These are phyloP conservation scores for Cupressus sempervirens DNA, from an alignment of 75 land plant genomes.

Conservation along the genomic window DNA sequence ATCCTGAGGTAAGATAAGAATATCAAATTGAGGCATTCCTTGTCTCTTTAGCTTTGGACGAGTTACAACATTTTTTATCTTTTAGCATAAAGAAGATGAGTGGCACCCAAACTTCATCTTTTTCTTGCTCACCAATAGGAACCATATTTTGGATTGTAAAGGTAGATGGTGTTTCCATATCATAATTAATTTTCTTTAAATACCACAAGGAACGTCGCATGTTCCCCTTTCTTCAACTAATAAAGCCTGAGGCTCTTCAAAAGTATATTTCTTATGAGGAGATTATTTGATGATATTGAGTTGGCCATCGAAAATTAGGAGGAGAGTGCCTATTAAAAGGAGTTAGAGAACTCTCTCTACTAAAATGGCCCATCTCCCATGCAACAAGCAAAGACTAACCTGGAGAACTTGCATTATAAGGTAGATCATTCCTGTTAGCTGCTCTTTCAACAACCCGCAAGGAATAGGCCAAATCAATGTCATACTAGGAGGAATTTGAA, in stretches of 20 bases:
- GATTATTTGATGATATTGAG: conserved; percentile 3
- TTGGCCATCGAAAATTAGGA: conserved; percentile 15
- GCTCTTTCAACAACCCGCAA: conserved; percentile 70
- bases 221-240: no score
- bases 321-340: conserved; percentile 15
- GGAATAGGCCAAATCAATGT: conserved; percentile 87
- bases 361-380: conserved; percentile 28
- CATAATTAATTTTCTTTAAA: no score
- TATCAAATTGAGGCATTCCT: no score
- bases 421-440: conserved; percentile 26
- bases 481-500: conserved; percentile 61
- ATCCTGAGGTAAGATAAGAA: no score
- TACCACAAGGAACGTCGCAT: no score
- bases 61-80: no score
- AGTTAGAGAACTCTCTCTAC: conserved; percentile 32
- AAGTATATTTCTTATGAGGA: conserved; percentile 72
- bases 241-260: conserved; percentile 80
- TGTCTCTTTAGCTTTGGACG: no score
- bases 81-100: no score
- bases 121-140: no score
- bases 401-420: conserved; percentile 19
- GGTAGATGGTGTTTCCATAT: no score
- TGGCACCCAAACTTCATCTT: no score
- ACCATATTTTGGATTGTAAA: no score
- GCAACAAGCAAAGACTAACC: conserved; percentile 14